Evolutionary conservation across 1,139 yeast species (phyloP).

Genomic region (Sugiyamaella novakii): DNA sequence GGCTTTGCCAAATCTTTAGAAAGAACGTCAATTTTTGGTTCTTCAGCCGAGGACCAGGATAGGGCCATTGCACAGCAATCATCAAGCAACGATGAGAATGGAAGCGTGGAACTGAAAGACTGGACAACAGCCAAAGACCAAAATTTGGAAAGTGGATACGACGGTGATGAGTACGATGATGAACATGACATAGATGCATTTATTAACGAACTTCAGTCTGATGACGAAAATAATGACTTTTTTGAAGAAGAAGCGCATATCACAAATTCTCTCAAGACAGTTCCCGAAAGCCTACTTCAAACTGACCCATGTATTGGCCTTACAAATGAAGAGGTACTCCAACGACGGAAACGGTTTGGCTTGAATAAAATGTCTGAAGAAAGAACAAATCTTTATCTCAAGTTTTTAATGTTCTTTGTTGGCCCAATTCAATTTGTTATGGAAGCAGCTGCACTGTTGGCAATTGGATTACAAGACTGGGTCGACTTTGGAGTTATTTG

Average conservation of each 20-base stretch:
- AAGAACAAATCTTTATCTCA: slow-evolving; percentile 75
- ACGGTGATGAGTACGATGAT: background rate
- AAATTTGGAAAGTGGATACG: background rate
- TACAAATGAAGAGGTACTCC: slow-evolving; percentile 74
- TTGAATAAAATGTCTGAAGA: slow-evolving; percentile 94
- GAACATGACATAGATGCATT: slow-evolving; percentile 89
- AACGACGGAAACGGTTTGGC: slow-evolving; percentile 93
- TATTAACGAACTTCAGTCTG: slow-evolving; percentile 85
- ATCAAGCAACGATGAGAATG: slow-evolving; percentile 4
- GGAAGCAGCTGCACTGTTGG: slow-evolving; percentile 97
- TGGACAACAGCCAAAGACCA: background rate
- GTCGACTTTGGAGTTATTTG: slow-evolving; percentile 98
- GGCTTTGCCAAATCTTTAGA: slow-evolving; percentile 5
- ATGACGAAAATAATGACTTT: slow-evolving; percentile 60
- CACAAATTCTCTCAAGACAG: slow-evolving; percentile 57
- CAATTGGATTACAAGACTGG: slow-evolving; percentile 99
- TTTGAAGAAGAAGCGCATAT: slow-evolving; percentile 53
- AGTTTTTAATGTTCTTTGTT: slow-evolving; percentile 89
- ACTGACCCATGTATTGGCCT: slow-evolving; percentile 86
- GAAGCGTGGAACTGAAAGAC: background rate
- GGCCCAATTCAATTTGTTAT: slow-evolving; percentile 99
- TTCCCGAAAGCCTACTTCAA: slow-evolving; percentile 86
- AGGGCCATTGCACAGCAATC: background rate
- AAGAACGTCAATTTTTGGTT: slow-evolving; percentile 3
- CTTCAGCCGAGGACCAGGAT: slow-evolving; percentile 4